These are phyloP conservation scores for Pythium dissotocum DNA, from an alignment of 352 stramenopile genomes.

Conservation along the genomic window DNA sequence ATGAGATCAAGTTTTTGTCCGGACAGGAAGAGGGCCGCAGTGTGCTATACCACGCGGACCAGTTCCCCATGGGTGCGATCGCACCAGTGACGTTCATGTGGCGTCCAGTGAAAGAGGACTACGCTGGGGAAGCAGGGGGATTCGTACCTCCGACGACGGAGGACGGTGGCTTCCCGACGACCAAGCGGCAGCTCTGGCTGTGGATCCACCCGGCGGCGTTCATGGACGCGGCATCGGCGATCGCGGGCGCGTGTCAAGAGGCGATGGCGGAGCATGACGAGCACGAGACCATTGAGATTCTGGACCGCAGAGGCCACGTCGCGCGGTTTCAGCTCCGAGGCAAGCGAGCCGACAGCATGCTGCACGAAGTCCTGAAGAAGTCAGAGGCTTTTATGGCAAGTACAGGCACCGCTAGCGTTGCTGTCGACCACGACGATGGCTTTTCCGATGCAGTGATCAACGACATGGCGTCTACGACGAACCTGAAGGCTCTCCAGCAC, in stretches of 20 bases:
- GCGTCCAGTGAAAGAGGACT: slow-evolving; percentile 49
- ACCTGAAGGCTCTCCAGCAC: slow-evolving; percentile 13
- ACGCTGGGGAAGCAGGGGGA: slow-evolving; percentile 4
- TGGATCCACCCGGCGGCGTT: slow-evolving; percentile 79
- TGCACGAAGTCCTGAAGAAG: slow-evolving; percentile 23
- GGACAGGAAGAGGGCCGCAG: slow-evolving; percentile 50
- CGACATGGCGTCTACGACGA: slow-evolving; percentile 7
- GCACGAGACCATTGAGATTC: slow-evolving; percentile 48
- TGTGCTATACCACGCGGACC: slow-evolving; percentile 51
- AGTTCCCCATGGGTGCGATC: slow-evolving; percentile 69
- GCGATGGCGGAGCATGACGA: slow-evolving; percentile 43
- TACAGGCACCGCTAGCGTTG: background rate
- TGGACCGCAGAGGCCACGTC: slow-evolving; percentile 67
- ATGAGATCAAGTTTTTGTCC: slow-evolving; percentile 53
- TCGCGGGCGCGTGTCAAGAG: slow-evolving; percentile 51
- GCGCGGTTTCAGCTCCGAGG: slow-evolving; percentile 68
- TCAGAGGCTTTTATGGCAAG: background rate
- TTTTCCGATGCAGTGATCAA: slow-evolving; percentile 27
- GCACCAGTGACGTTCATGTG: slow-evolving; percentile 76
- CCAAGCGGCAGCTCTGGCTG: slow-evolving; percentile 74
- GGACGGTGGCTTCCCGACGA: slow-evolving; percentile 37
- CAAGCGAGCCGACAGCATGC: slow-evolving; percentile 40
- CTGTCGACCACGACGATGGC: slow-evolving; percentile 57
- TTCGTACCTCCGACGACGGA: background rate
- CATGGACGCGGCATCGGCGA: slow-evolving; percentile 67